Base-by-base conservation (phyloP, 2,329 filamentous ascomycete genomes). In the Monosporascus cannonballus region DNA sequence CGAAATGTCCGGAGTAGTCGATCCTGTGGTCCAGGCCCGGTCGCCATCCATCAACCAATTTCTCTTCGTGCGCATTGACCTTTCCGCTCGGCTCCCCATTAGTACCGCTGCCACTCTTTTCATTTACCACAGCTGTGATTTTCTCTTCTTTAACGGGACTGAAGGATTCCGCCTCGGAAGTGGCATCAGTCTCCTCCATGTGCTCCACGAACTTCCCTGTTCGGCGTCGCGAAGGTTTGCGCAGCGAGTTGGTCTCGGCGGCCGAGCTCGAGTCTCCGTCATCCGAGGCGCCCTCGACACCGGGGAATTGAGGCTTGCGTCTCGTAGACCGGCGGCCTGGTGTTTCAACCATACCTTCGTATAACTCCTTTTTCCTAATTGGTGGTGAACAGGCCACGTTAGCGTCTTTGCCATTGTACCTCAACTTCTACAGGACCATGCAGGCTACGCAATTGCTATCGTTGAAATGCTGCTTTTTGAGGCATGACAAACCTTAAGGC, bases 1-100 rank as follows among this genome's bases (percentile, higher is more conserved):
- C 95, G 61, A 83, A 80, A 57, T 80, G 75, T 57, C 79, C 82
- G 2, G 81, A 84, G 64, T 79, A 74, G 71, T 87, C 84, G 53
- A 86, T 61, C 69, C 79, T 85, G 62, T 78, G 80, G 61, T 87
- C 82, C 61, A 76, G 74, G 46, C 80, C 82, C 22, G 78, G 76
- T 59, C 67, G 74, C 80, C 81, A 84, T 51, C 83, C 82, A 60
- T 85, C 83, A 24, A 79, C 61, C 17, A 73, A 49, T 46, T 70
- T 64, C 18, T 68, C 67, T 38, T 49, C 48, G 38, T 63, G 47
- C 3, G 62, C 67, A 17, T 71, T 68, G 47, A 62, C 52, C 34
- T 68, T 56, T 3, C 58, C 64, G 15, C 65, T 67, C n/a, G 56
- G 47, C 51, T 70, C 60, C 51, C 65, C 70, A 48, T 73, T 71